Evolutionary conservation across 352 stramenopile species (phyloP).

Genomic region (Thalassiosira mediterranea): DNA sequence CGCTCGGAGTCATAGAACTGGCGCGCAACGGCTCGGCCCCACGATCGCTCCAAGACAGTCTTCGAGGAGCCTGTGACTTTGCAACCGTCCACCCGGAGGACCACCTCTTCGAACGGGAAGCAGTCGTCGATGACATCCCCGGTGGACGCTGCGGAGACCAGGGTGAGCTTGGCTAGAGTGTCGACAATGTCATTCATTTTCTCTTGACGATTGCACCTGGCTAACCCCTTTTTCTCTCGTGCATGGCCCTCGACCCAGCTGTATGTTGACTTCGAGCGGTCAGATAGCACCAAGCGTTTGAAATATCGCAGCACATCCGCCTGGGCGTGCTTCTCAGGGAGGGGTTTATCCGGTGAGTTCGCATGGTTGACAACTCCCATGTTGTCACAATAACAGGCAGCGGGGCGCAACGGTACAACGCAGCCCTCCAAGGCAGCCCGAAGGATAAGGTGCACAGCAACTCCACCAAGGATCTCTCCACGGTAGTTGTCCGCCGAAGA

Average conservation of each 20-base stretch:
- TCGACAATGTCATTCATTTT: slow-evolving; percentile 3
- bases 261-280: neutral
- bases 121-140: neutral
- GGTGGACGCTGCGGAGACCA: neutral
- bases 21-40: neutral
- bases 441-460: slow-evolving; percentile 9
- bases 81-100: neutral
- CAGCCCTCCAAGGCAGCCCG: neutral
- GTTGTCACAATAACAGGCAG: neutral
- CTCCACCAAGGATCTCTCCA: slow-evolving; percentile 15
- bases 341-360: slow-evolving; percentile 4
- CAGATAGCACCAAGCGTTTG: neutral
- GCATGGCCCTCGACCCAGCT: slow-evolving; percentile 14
- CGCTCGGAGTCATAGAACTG: neutral
- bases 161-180: neutral
- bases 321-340: slow-evolving; percentile 25
- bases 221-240: neutral
- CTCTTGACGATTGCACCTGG: slow-evolving; percentile 1
- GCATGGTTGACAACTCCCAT: slow-evolving; percentile 26
- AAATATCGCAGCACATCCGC: slow-evolving; percentile 18
- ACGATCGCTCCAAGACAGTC: slow-evolving; percentile 1
- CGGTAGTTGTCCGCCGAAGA: neutral
- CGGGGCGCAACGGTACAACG: neutral
- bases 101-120: slow-evolving; percentile 25
- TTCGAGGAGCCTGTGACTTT: slow-evolving; percentile 4